Base-by-base conservation (phyloP, 768 basidiomycete genomes). In the Sistotremastrum suecicum region DNA sequence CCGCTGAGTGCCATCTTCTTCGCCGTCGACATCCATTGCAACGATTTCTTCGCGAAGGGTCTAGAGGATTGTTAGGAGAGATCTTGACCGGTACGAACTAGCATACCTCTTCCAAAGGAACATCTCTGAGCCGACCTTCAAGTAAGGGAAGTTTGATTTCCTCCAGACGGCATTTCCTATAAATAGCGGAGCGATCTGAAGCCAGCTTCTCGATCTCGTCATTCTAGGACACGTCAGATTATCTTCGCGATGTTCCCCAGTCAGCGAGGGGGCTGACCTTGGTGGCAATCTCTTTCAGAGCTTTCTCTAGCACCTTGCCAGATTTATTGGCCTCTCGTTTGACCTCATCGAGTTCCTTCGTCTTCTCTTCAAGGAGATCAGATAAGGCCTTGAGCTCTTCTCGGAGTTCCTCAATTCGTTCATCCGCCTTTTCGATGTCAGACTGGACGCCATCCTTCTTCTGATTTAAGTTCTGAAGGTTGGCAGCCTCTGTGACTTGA, bases 91-190 rank as follows among this genome's bases (percentile, higher is more conserved):
- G 35, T 33, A 33, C 10, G 10, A 20, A n/a, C 11, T 42, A n/a
- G 53, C 67, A 37, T 41, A 88, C 90, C 77, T 97, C 95, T 58
- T 97, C 91, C 77, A 98, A 85, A 0, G 94, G 86, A 2, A 98
- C 87, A 53, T 85, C 76, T 60, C 77, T 81, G 45, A 98, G 65
- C 55, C 77, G 74, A 5, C 94, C 95, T 45, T 72, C 60, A 9
- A 70, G 53, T 8, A 98, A 65, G 0, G 94, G 91, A 11, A 99
- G 60, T 48, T 74, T 74, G 53, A 97, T 83, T 54, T 95, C 91
- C 51, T 99, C 95, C 39, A 99, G 69, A 51, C 90, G 76, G 62
- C 94, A 97, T 56, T 86, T 87, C 10, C 92, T 76, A 59, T 97
- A 98, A 40, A 86, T 73, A 0, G 80, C 68, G 28, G 89, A 86